These are phyloP conservation scores for Debaryomyces sp. DNA, from an alignment of 1,139 yeast genomes.

Conservation along the genomic window DNA sequence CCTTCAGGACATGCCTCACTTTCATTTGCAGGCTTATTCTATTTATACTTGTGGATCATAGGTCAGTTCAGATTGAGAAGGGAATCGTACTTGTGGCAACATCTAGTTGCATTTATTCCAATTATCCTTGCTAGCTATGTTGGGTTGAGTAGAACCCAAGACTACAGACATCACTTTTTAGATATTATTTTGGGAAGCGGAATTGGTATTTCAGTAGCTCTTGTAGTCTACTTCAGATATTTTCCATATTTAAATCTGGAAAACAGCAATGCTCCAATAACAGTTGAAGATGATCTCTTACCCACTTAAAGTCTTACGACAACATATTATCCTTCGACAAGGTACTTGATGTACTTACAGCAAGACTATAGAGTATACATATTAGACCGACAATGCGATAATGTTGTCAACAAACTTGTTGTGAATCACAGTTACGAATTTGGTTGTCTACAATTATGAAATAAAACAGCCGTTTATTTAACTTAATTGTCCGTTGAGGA, in stretches of 20 bases:
- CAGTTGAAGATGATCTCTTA: background rate
- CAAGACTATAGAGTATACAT: no score
- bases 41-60: constrained; percentile 60
- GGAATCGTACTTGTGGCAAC: constrained; percentile 18
- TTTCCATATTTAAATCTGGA: constrained; percentile 11
- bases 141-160: constrained; percentile 66
- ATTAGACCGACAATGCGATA: background rate
- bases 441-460: background rate
- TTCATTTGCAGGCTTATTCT: constrained; percentile 69
- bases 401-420: background rate
- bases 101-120: constrained; percentile 21
- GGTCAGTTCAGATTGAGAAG: constrained; percentile 46
- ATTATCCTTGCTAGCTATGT: constrained; percentile 47
- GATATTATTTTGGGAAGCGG: constrained; percentile 61
- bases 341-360: no score
- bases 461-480: constrained; percentile 7
- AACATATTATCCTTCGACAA: no score
- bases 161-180: constrained; percentile 74
- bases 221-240: constrained; percentile 17
- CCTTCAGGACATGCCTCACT: constrained; percentile 83
- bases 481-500: constrained; percentile 56
- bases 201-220: constrained; percentile 42
- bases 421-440: background rate
- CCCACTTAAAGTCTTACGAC: background rate
- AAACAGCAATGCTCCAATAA: constrained; percentile 1